Conservation (phyloP, 495 filamentous ascomycete species). For the Antarctomyces pellizariae region DNA sequence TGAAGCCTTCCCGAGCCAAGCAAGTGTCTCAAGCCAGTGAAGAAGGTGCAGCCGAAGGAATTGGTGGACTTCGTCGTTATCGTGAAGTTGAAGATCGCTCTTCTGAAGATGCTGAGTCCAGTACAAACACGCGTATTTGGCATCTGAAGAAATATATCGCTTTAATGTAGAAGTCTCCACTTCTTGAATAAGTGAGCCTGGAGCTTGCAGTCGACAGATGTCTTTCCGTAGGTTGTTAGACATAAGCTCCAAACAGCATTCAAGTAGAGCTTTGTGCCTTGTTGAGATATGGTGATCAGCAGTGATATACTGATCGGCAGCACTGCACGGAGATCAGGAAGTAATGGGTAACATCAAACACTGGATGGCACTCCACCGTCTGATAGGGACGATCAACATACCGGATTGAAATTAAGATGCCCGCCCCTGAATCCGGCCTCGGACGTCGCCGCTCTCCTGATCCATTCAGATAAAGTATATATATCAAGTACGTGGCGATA, state of each 20-base stretch:
- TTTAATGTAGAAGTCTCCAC: conserved; percentile 8
- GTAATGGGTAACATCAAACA: too few species aligned
- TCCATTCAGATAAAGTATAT: too few species aligned
- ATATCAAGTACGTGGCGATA: too few species aligned
- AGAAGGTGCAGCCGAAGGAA: conserved; percentile 4
- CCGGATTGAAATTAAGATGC: too few species aligned
- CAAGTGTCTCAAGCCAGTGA: conserved; percentile 4
- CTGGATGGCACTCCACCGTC: too few species aligned
- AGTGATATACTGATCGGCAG: too few species aligned
- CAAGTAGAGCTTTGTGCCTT: conserved; percentile 14
- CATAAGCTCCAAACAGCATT: conserved; percentile 17
- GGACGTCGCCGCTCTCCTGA: too few species aligned
- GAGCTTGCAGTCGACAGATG: conserved; percentile 16
- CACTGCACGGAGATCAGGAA: too few species aligned
- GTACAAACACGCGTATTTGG: conserved; percentile 7
- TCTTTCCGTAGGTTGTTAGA: conserved; percentile 14
- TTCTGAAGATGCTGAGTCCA: neutral
- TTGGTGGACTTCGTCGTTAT: conserved; percentile 2
- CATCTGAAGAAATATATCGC: conserved; percentile 11
- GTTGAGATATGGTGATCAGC: too few species aligned
- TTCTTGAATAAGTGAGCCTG: conserved; percentile 9
- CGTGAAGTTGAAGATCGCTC: conserved; percentile 2
- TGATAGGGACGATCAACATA: too few species aligned
- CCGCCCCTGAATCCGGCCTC: too few species aligned
- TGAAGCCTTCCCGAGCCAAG: conserved; percentile 2